Base-by-base conservation (phyloP, 129 eudicot species). In the Smallanthus sonchifolius region DNA sequence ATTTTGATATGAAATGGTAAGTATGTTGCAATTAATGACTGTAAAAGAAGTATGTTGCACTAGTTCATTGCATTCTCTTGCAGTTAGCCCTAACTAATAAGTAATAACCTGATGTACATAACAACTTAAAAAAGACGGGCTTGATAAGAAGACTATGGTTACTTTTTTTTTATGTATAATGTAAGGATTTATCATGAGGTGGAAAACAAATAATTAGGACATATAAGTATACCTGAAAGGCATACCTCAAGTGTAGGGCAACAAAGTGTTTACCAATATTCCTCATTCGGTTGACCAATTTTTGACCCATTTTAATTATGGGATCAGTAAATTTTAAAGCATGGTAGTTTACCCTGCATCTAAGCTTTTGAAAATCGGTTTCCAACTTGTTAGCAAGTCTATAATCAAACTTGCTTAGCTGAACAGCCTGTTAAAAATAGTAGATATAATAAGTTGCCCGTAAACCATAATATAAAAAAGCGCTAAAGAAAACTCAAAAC, bases 271-370 rank as follows among this genome's bases (percentile, higher is more conserved):
- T 81, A 73, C 90, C 84, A 82, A 67, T 83, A 24, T 51, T 76
- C 84, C 92, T 84, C 95, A 91, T 91, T 43, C 95, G 85, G 39
- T 81, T 78, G 51, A 86, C 90, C 88, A 91, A 81, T 28, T 55
- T 84, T 68, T 78, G 81, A 52, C 97, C 97, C 97, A 91, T 88
- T 83, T 81, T 80, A 77, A 70, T 72, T 24, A 91, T 91, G 35
- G 97, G 86, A 36, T 83, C 77, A 3, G 97, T 88, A 70, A 91
- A 91, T 82, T 69, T 88, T 66, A 91, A 76, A 16, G 97, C 95
- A 56, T 91, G 97, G 74, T 91, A 91, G 77, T 91, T 91, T 16
- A 81, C 95, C 80, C 97, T 74, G 81, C 97, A 91, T 77, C 97
- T 86, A 75, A 88, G 97, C 86, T 84, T 91, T 65, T 91, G 97